Conservation (phyloP, 768 basidiomycete genomes). For the Strobilomyces confusus region DNA sequence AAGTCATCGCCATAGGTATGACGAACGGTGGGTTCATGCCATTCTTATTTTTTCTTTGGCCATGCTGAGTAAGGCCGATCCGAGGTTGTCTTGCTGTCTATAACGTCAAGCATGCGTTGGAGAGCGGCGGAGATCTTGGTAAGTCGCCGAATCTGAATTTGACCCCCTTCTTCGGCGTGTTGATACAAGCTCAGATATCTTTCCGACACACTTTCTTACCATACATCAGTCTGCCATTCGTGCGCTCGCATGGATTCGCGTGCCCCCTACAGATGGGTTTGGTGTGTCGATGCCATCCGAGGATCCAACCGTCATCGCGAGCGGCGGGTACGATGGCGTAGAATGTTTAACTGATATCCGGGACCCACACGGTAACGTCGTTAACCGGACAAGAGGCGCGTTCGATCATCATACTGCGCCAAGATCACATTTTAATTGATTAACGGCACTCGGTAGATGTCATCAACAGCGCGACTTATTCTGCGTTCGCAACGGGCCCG, state of each 20-base stretch:
- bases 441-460: constrained; percentile 46
- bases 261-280: constrained; percentile 49
- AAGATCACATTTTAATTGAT: not conserved
- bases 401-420: not conserved
- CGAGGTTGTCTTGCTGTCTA: constrained; percentile 57
- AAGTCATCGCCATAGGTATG: constrained; percentile 75
- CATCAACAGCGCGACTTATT: constrained; percentile 63
- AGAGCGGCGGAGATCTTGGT: constrained; percentile 32
- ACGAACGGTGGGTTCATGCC: constrained; percentile 59
- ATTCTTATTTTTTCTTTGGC: no score
- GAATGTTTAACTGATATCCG: constrained; percentile 75
- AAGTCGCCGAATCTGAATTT: not conserved
- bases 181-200: constrained; percentile 29
- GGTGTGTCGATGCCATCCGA: constrained; percentile 44
- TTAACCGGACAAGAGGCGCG: constrained; percentile 76
- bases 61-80: not conserved
- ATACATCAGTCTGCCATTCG: constrained; percentile 81
- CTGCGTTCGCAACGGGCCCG: constrained; percentile 62
- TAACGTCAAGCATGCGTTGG: constrained; percentile 44
- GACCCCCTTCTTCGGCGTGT: not conserved
- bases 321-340: constrained; percentile 78
- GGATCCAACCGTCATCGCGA: constrained; percentile 71
- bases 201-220: constrained; percentile 69
- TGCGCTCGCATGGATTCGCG: constrained; percentile 68
- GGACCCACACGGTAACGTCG: constrained; percentile 59